Evolutionary conservation across 1,284 basidiomycete species (phyloP), one percentile per base, ranked within the genome.

Genomic region (Ceratobasidium sp.): DNA sequence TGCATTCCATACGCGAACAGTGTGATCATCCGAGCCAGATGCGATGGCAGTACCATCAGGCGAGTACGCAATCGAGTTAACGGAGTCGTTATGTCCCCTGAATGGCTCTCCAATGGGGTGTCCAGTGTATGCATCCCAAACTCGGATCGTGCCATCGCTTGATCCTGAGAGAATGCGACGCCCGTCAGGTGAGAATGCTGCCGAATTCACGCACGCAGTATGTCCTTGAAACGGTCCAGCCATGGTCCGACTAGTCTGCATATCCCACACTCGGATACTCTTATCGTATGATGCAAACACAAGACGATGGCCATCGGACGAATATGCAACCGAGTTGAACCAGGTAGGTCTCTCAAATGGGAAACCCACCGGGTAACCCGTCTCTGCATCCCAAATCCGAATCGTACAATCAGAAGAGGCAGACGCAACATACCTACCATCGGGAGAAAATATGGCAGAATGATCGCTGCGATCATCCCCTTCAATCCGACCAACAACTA

Each of bases 81-180:
- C 71, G 6, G 1, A 0, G 13, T 33, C 17, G 13, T 10, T 26
- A 38, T 75, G 71, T 23, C 71, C 71, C 44, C n/a, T 23, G 28
- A 71, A 54, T 26, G 56, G 42, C 12, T 40, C 13, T 28, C 46
- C 12, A 46, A 70, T 15, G 10, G 33, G 3, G 7, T 7, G n/a
- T 1, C 73, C 48, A 3, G 74, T 56, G 1, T 40, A 77, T 7
- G 86, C 81, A 77, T 86, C 85, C 84, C 86, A 87, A 40, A 86
- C 80, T 79, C 86, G 85, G 76, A 87, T 80, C 42, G 85, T 86
- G 82, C 84, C 85, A 80, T 87, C 86, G 15, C 85, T 79, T 33
- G 81, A 82, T 1, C 85, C 52, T 2, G 77, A 78, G 56, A 52
- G 68, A 33, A 78, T 61, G 17, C 23, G 67, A 12, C 23, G 23